Percentiles rank a stretch among this genome's conserved stretches.
phyloP scores from a whole-genome alignment of 495 filamentous ascomycete species.

The Xylaria palmicola region DNA sequence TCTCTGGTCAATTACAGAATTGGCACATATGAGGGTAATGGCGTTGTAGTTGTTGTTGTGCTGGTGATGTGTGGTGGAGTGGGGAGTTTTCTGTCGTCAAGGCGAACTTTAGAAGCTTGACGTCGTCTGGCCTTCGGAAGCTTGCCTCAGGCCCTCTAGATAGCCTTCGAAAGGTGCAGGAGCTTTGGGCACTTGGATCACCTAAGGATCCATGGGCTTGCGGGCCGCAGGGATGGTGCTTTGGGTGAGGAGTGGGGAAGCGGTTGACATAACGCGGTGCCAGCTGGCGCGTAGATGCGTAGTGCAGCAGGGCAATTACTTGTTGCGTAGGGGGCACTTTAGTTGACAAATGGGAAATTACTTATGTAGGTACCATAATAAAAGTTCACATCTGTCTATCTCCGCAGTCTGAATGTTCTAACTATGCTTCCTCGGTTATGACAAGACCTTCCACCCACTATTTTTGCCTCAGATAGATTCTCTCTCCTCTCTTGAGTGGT shows the following conservation, averaged over 20 bases:
- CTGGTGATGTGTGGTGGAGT: constrained; percentile 7
- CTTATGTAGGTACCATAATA: too few species aligned
- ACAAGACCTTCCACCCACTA: too few species aligned
- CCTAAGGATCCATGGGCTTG: not conserved
- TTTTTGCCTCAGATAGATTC: too few species aligned
- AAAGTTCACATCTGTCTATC: too few species aligned
- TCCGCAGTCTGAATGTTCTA: too few species aligned
- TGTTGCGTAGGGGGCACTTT: too few species aligned
- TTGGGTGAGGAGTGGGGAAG: not conserved
- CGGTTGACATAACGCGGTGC: not conserved
- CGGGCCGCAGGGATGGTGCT: not conserved
- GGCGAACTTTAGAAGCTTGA: constrained; percentile 10
- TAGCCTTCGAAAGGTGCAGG: constrained; percentile 13
- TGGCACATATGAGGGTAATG: not conserved
- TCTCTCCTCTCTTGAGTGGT: too few species aligned
- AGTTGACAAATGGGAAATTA: too few species aligned
- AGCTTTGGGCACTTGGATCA: constrained; percentile 17
- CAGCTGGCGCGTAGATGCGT: too few species aligned
- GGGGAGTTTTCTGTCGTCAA: constrained; percentile 8
- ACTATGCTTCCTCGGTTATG: too few species aligned
- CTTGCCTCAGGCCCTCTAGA: not conserved
- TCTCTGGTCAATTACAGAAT: not conserved
- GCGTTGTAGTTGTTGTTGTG: not conserved
- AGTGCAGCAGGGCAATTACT: too few species aligned
- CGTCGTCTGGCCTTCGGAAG: constrained; percentile 13